Percentiles rank a stretch among this genome's conserved stretches.
Evolutionary conservation across 208 protist species (phyloP).

Genomic region (Herpetomonas tarakana): DNA sequence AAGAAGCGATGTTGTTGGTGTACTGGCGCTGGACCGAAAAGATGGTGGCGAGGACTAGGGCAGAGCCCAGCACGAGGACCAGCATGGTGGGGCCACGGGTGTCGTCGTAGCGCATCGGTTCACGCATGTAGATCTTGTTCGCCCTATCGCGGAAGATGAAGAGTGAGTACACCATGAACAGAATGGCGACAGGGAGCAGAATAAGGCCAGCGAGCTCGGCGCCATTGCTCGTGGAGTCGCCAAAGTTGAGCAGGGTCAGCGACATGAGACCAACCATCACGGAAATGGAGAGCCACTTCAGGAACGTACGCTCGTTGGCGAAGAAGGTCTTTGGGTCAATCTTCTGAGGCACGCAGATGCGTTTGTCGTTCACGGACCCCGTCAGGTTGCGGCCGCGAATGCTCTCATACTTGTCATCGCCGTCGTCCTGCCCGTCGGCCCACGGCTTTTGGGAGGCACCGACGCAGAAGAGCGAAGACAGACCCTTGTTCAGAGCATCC

Average conservation of each 20-base stretch:
- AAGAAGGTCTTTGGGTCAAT: slow-evolving; percentile 93
- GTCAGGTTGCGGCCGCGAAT: slow-evolving; percentile 72
- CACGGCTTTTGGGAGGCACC: slow-evolving; percentile 71
- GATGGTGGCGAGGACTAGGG: slow-evolving; percentile 75
- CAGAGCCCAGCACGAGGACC: slow-evolving; percentile 71
- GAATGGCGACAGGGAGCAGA: slow-evolving; percentile 76
- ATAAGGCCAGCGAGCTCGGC: slow-evolving; percentile 79
- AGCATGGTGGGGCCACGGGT: slow-evolving; percentile 86
- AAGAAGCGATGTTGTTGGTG: slow-evolving; percentile 44
- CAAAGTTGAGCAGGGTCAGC: slow-evolving; percentile 82
- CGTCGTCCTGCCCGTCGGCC: slow-evolving; percentile 86
- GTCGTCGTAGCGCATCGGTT: slow-evolving; percentile 90
- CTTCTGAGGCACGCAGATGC: slow-evolving; percentile 89
- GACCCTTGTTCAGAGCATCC: slow-evolving; percentile 45
- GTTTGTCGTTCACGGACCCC: slow-evolving; percentile 82
- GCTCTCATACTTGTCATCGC: slow-evolving; percentile 78
- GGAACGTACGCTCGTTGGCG: slow-evolving; percentile 91
- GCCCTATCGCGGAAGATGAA: slow-evolving; percentile 86
- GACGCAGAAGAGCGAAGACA: slow-evolving; percentile 71
- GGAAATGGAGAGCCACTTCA: slow-evolving; percentile 92
- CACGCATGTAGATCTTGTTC: slow-evolving; percentile 91
- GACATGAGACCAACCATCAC: slow-evolving; percentile 89
- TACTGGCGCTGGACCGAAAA: slow-evolving; percentile 87
- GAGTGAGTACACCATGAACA: slow-evolving; percentile 91
- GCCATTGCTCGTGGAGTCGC: slow-evolving; percentile 71